Evolutionary conservation across 768 basidiomycete genomes (phyloP), one percentile per base, ranked within the genome.

Genomic region (Pleurotus cornucopiae): DNA sequence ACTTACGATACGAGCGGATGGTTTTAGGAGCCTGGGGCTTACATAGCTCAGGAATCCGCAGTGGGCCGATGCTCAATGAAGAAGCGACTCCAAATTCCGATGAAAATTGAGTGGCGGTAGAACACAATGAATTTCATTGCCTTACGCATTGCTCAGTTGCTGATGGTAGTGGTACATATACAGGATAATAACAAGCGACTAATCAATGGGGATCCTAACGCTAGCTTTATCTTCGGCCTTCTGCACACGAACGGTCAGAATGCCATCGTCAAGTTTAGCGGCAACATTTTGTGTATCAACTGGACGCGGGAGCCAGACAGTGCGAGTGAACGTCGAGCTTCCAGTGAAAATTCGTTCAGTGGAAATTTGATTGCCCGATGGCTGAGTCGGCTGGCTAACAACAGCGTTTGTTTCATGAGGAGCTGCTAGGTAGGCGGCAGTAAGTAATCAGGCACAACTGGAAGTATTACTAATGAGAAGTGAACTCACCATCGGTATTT

Each of bases 181-280:
- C 21, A 53, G 14, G 21, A 53, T 43, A 21, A 39, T 44, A 45
- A 23, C 7, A 11, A 34, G 26, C 46, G 3, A 25, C 62, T 63
- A 74, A 58, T 76, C 62, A 21, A 80, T 64, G 18, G 68, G 65
- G 41, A 90, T 73, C 38, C 77, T 73, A 2, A 83, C 76, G 58
- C 73, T 78, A 4, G 70, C 80, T 57, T 77, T 75, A 59, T 89
- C 86, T 59, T 83, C 79, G 14, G 77, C 74, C 66, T 85, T 89
- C 12, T 81, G 77, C 12, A 85, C 72, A 5, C 71, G 79, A 43
- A 91, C 62, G 3, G 79, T 86, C 49, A 91, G 78, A 21, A 92
- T 76, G 5, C 89, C 90, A 57, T 91, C 82, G 23, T 76, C 69
- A 60, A 92, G 69, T 61, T 82, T 86, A 13, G 88, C 89, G 1